A percentile compares a stretch with the other conserved stretches of the same genome.
Conservation (phyloP, 2,329 filamentous ascomycete genomes). For the Clonostachys sp. region DNA sequence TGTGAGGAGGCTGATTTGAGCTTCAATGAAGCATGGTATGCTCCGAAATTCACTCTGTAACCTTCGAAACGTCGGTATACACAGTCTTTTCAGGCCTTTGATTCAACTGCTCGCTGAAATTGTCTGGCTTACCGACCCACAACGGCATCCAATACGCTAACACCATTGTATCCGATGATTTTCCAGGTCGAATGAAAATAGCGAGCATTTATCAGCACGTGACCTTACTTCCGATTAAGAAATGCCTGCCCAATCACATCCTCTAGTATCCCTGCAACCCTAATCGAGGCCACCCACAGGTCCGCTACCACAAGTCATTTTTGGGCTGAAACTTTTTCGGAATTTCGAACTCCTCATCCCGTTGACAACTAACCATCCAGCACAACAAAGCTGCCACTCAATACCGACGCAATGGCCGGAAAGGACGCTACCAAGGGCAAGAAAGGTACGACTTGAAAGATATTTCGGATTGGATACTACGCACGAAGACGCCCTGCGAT, state of each 20-base stretch:
- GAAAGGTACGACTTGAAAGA: conserved; percentile 40
- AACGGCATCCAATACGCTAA: too few species aligned
- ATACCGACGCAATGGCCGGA: conserved; percentile 22
- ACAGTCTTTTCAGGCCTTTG: too few species aligned
- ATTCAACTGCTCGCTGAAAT: too few species aligned
- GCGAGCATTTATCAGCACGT: background rate
- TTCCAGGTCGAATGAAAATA: too few species aligned
- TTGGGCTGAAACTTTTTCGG: too few species aligned
- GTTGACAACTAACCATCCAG: conserved; percentile 12
- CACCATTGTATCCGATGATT: too few species aligned
- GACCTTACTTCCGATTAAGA: background rate
- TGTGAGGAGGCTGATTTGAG: too few species aligned
- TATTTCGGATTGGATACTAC: too few species aligned
- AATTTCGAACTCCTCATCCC: conserved; percentile 7
- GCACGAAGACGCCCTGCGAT: background rate
- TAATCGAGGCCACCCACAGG: conserved; percentile 15
- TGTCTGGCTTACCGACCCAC: too few species aligned
- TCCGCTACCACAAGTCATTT: conserved; percentile 1
- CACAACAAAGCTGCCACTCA: conserved; percentile 12
- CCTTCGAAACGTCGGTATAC: too few species aligned
- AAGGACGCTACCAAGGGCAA: conserved; percentile 31
- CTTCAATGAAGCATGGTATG: too few species aligned
- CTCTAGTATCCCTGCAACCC: conserved; percentile 9
- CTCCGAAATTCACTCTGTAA: too few species aligned
- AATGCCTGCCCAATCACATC: conserved; percentile 5